These are phyloP conservation scores for Trichoderma atrobrunneum DNA, from an alignment of 2,329 filamentous ascomycete species.

Conservation along the genomic window DNA sequence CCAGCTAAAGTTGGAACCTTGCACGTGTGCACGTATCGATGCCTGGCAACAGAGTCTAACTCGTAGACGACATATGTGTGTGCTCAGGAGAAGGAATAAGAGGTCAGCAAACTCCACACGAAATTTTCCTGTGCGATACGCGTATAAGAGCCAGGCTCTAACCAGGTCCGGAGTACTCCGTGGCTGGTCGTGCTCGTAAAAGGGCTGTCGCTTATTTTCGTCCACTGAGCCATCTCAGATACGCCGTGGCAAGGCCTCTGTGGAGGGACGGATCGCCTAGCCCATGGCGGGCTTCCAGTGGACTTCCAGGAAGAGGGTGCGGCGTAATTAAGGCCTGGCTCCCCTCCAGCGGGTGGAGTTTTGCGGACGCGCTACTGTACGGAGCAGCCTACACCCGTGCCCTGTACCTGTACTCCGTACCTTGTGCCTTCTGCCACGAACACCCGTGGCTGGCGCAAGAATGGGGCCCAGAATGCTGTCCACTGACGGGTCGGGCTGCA, in stretches of 20 bases:
- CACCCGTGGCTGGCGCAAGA: not conserved
- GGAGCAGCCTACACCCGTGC: not conserved
- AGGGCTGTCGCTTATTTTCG: constrained; percentile 3
- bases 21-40: not conserved
- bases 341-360: constrained; percentile 5
- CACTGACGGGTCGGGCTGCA: constrained; percentile 14
- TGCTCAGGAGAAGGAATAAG: not conserved
- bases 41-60: not conserved
- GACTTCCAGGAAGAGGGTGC: not conserved
- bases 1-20: not conserved
- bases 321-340: constrained; percentile 7
- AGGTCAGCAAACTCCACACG: not conserved
- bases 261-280: constrained; percentile 9
- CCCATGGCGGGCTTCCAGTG: not conserved
- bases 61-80: not conserved
- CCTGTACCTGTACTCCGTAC: not conserved
- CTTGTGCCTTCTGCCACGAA: not conserved
- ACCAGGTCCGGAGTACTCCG: constrained; percentile 10
- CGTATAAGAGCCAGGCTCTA: not conserved
- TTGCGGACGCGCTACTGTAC: constrained; percentile 12
- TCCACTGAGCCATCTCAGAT: not conserved
- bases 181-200: not conserved
- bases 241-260: not conserved
- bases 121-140: not conserved
- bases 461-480: not conserved